Evolutionary conservation across 805 yeast genomes (phyloP).

Genomic region (Debaryomyces castellii): DNA sequence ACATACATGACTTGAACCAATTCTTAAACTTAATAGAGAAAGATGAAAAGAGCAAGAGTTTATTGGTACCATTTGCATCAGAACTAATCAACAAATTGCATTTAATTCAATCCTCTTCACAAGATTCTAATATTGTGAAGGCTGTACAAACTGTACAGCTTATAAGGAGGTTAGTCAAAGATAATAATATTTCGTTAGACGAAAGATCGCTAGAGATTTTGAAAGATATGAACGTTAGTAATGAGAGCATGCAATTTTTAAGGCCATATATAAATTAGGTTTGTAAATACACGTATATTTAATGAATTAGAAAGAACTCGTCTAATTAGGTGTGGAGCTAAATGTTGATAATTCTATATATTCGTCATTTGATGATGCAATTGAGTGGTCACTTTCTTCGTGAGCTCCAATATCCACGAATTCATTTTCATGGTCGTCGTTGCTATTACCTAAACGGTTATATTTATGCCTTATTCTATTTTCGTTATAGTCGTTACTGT

Average conservation of each 20-base stretch:
- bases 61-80: constrained; percentile 15
- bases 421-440: neutral
- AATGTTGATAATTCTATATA: neutral
- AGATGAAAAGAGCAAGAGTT: constrained; percentile 3
- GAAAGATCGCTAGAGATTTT: constrained; percentile 4
- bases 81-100: constrained; percentile 19
- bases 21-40: constrained; percentile 19
- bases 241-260: neutral
- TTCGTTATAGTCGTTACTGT: neutral
- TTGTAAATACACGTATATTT: constrained; percentile 1
- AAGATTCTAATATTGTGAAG: constrained; percentile 8
- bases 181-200: constrained; percentile 5
- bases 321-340: neutral
- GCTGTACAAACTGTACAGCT: constrained; percentile 22
- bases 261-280: neutral
- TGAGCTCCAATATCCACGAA: neutral
- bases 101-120: constrained; percentile 10
- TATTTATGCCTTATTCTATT: neutral
- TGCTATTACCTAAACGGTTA: neutral
- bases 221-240: neutral
- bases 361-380: neutral
- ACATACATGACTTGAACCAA: constrained; percentile 26
- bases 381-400: neutral
- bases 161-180: constrained; percentile 12
- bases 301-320: neutral